phyloP scores from a whole-genome alignment of 441 rosid species.

The Gossypium davidsonii region DNA sequence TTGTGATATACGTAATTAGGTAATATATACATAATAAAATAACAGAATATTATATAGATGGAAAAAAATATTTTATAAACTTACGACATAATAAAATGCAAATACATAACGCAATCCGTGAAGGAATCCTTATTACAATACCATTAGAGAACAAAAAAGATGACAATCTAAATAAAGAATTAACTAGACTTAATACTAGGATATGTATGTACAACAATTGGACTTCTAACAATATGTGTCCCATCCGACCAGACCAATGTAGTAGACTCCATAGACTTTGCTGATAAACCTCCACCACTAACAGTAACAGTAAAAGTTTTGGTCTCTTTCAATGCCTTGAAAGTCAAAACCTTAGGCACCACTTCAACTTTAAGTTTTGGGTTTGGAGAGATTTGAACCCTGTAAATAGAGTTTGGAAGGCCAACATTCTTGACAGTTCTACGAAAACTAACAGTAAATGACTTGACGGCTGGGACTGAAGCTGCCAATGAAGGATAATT shows the following conservation, averaged over 20 bases:
- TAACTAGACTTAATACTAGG: neutral
- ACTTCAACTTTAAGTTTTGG: constrained; percentile 15
- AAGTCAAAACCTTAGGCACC: constrained; percentile 21
- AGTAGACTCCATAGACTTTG: constrained; percentile 33
- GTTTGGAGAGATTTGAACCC: constrained; percentile 10
- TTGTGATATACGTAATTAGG: too few species aligned
- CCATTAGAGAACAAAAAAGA: neutral
- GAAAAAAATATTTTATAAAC: too few species aligned
- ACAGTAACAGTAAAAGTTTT: constrained; percentile 45
- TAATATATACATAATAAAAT: too few species aligned
- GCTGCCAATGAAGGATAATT: constrained; percentile 31
- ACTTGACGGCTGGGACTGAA: neutral
- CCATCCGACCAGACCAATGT: constrained; percentile 39
- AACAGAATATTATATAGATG: too few species aligned
- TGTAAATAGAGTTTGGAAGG: constrained; percentile 21
- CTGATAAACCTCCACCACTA: neutral
- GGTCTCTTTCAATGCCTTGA: constrained; percentile 34
- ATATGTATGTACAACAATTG: constrained; percentile 30
- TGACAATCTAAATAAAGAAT: neutral
- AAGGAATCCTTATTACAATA: neutral
- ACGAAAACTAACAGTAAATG: constrained; percentile 17
- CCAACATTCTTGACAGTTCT: constrained; percentile 36
- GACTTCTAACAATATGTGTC: constrained; percentile 38
- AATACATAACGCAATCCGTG: neutral
- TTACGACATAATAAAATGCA: too few species aligned